phyloP scores from a whole-genome alignment of 2,329 filamentous ascomycete species.

The Karstenula rhodostoma region DNA sequence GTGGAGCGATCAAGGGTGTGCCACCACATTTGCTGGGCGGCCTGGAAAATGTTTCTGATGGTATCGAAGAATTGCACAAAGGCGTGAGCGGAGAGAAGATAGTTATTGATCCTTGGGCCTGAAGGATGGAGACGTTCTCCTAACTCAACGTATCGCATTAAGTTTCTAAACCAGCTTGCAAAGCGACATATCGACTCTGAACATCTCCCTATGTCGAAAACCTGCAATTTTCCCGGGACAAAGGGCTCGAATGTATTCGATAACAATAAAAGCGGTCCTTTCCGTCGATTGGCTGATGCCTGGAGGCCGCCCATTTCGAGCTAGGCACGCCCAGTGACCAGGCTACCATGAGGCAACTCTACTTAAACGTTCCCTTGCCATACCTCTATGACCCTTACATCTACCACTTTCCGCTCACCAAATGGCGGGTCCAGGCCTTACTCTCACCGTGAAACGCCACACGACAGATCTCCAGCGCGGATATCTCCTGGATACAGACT shows the following conservation, averaged over 20 bases:
- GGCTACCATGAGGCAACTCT: background rate
- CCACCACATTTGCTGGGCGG: slow-evolving; percentile 34
- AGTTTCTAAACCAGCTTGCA: too few relatives aligned
- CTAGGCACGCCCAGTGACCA: background rate
- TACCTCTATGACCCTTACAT: background rate
- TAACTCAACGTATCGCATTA: background rate
- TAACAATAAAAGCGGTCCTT: background rate
- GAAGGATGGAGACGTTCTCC: background rate
- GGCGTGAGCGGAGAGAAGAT: slow-evolving; percentile 45
- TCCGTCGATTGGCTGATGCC: background rate
- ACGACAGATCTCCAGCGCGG: background rate
- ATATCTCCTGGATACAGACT: background rate
- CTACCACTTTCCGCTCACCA: background rate
- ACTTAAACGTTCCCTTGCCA: background rate
- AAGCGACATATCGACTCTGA: too few relatives aligned
- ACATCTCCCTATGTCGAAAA: too few relatives aligned
- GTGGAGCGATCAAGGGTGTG: slow-evolving; percentile 29
- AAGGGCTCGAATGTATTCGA: too few relatives aligned
- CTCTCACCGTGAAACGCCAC: background rate
- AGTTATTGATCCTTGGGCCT: slow-evolving; percentile 33
- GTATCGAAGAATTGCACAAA: slow-evolving; percentile 30
- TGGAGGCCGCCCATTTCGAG: background rate
- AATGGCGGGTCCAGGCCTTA: background rate
- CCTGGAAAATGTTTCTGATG: slow-evolving; percentile 30
- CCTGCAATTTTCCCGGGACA: too few relatives aligned